Conservation (phyloP, 495 filamentous ascomycete species). For the Neurospora sp. region DNA sequence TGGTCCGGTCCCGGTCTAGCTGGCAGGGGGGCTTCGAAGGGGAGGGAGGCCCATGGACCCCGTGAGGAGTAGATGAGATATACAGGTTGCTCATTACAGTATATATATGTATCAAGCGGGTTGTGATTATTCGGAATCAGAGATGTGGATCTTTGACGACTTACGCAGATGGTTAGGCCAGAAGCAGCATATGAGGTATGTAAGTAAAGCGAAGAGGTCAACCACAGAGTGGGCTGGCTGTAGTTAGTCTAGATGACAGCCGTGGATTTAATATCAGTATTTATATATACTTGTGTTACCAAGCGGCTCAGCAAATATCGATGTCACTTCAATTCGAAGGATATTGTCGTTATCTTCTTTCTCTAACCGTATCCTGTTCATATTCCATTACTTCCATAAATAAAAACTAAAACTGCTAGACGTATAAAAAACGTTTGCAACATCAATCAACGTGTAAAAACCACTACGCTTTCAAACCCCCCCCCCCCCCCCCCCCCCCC, state of each 20-base stretch:
- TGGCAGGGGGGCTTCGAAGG: background rate
- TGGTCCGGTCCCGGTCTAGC: background rate
- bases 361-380: background rate
- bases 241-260: background rate
- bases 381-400: background rate
- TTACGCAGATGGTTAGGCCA: too few species aligned
- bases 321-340: too few species aligned
- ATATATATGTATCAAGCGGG: background rate
- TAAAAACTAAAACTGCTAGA: background rate
- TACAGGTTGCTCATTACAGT: background rate
- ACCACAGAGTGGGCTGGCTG: background rate
- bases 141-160: background rate
- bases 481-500: too few species aligned
- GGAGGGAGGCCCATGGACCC: background rate
- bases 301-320: too few species aligned
- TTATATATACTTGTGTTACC: too few species aligned
- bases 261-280: background rate
- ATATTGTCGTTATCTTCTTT: background rate
- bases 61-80: background rate
- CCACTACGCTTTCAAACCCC: background rate
- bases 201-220: background rate
- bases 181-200: background rate
- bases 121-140: background rate
- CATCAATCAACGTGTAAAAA: background rate
- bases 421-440: background rate